These are phyloP conservation scores for Elongisporangium prolatum DNA, from an alignment of 352 stramenopile genomes.

Conservation along the genomic window DNA sequence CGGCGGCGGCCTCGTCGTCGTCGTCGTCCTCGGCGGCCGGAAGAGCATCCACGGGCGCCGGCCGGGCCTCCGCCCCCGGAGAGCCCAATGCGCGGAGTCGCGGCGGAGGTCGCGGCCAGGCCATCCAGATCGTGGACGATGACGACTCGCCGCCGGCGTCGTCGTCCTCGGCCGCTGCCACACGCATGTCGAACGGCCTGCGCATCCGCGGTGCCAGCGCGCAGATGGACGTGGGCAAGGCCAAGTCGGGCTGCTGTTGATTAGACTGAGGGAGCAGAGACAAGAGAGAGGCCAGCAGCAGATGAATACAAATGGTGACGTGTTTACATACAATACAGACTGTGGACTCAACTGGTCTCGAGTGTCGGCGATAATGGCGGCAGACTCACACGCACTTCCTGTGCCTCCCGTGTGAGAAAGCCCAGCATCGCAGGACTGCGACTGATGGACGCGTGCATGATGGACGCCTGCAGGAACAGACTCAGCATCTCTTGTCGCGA, in stretches of 20 bases:
- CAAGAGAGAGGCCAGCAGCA: not conserved
- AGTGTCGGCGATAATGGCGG: slow-evolving; percentile 63
- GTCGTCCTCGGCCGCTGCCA: slow-evolving; percentile 8
- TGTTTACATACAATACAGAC: not conserved
- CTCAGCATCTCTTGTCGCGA: slow-evolving; percentile 74
- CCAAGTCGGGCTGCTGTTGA: slow-evolving; percentile 55
- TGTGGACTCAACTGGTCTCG: not conserved
- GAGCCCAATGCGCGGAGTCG: slow-evolving; percentile 23
- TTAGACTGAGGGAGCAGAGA: not conserved
- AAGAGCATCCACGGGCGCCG: not conserved
- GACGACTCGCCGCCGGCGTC: slow-evolving; percentile 20
- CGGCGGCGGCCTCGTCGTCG: not conserved
- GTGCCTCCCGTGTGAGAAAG: slow-evolving; percentile 69
- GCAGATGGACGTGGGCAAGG: slow-evolving; percentile 43
- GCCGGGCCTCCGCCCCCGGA: slow-evolving; percentile 1
- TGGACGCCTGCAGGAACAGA: slow-evolving; percentile 69
- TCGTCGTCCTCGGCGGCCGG: not conserved
- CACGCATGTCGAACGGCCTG: slow-evolving; percentile 20
- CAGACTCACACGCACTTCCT: slow-evolving; percentile 76
- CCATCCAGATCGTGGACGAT: slow-evolving; percentile 64
- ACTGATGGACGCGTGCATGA: slow-evolving; percentile 81
- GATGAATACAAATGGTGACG: not conserved
- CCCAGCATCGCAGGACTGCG: slow-evolving; percentile 65
- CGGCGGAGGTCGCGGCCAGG: slow-evolving; percentile 40
- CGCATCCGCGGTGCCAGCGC: slow-evolving; percentile 40